Base-by-base conservation (phyloP, 148 eudicot genomes). In the Cornus kousa region DNA sequence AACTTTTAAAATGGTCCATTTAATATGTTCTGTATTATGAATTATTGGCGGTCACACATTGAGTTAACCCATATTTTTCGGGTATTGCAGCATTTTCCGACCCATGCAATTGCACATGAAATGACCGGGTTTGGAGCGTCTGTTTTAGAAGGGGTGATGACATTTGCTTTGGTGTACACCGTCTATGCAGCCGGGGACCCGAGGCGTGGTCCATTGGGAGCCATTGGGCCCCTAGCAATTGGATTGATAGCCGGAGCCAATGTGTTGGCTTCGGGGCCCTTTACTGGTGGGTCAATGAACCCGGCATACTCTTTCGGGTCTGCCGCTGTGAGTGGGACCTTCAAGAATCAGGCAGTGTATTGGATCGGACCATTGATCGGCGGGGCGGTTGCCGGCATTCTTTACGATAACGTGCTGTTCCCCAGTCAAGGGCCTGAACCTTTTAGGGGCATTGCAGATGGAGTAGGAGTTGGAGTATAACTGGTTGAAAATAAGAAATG, bases 41-140 rank as follows among this genome's bases (percentile, higher is more conserved):
- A n/a, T n/a, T n/a, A n/a, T n/a, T n/a, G n/a, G n/a, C n/a, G 28
- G 28, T 28, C 28, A 28, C 28, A 28, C 28, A 28, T 28, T 28
- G 28, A 28, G 28, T 28, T 32, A 33, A 17, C 53, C 53, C 31
- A 16, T 22, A 19, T 2, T 5, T 55, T 74, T n/a, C 31, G 5
- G 9, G 9, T 55, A 62, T 72, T 73, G 82, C 80, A 95, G 98
- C 91, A 89, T 48, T 86, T 93, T 8, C 88, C 91, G 71, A 80
- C 83, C 53, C 91, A 85, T 67, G 83, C 84, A 57, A 91, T 95
- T 13, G 85, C 92, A 0, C 75, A 33, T 2, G 94, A 93, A 33
- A 95, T 95, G 98, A 92, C 98, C 48, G 97, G 97, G 73, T 91
- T 95, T 5, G 98, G 96, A 80, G 97, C 94, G 64, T 85, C 97